These are phyloP conservation scores for Cyberlindnera mississippiensis DNA, from an alignment of 805 yeast genomes.

Conservation along the genomic window DNA sequence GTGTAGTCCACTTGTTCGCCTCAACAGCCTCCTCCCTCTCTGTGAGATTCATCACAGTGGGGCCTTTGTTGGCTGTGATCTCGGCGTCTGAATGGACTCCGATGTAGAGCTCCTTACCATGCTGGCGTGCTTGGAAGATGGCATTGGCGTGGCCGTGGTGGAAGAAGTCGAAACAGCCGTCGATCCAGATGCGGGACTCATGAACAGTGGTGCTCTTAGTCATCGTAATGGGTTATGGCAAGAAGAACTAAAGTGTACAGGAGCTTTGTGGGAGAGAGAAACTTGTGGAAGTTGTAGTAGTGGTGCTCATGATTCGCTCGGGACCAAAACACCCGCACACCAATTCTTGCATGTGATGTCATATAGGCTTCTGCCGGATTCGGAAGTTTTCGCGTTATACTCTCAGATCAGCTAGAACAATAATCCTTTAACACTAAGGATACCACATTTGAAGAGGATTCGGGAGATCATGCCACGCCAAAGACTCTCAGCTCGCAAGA, in stretches of 20 bases:
- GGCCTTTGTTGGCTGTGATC: constrained; percentile 80
- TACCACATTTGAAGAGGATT: too few relatives aligned
- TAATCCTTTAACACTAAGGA: too few relatives aligned
- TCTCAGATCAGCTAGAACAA: too few relatives aligned
- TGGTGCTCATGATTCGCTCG: background rate
- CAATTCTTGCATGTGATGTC: background rate
- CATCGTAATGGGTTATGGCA: background rate
- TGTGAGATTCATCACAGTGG: constrained; percentile 80
- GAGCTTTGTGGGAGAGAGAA: background rate
- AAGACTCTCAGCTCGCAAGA: constrained; percentile 12
- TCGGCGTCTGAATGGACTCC: constrained; percentile 95
- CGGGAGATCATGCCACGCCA: constrained; percentile 14
- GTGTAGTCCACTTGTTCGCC: constrained; percentile 86
- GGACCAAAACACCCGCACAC: background rate
- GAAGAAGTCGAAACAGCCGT: constrained; percentile 97
- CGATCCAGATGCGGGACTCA: constrained; percentile 72
- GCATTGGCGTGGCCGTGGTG: constrained; percentile 99
- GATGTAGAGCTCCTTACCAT: constrained; percentile 70
- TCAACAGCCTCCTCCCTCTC: constrained; percentile 84
- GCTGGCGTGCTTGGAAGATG: constrained; percentile 83
- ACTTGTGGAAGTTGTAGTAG: too few relatives aligned
- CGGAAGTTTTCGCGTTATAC: too few relatives aligned
- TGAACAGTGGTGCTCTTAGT: background rate
- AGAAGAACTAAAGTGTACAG: too few relatives aligned
- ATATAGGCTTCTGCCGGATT: too few relatives aligned